Evolutionary conservation across 2,329 filamentous ascomycete species (phyloP).

Genomic region (Berkeleyomyces basicola): DNA sequence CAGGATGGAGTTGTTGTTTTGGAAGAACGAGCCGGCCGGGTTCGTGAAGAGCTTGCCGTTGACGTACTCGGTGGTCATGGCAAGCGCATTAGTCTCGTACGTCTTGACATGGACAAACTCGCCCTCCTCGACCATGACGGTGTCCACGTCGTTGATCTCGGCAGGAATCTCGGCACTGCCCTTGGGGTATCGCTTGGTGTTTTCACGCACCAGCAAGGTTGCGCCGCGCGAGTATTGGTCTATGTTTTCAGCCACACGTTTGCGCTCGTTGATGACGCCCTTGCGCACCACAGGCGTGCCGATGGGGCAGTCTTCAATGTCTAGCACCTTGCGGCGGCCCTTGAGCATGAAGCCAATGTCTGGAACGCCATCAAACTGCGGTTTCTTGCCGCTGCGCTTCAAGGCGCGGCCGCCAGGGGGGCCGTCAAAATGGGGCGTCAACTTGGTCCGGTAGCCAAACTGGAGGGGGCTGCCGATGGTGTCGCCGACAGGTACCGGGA

Average conservation of each 20-base stretch:
- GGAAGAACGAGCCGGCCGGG: slow-evolving; percentile 89
- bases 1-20: slow-evolving; percentile 98
- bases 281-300: slow-evolving; percentile 70
- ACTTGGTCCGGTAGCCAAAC: slow-evolving; percentile 89
- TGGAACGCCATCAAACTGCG: slow-evolving; percentile 45
- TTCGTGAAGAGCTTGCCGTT: slow-evolving; percentile 75
- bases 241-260: slow-evolving; percentile 54
- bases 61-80: slow-evolving; percentile 72
- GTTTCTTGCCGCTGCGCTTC: slow-evolving; percentile 30
- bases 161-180: slow-evolving; percentile 19
- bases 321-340: slow-evolving; percentile 60
- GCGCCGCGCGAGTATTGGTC: slow-evolving; percentile 62
- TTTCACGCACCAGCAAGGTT: slow-evolving; percentile 78
- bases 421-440: slow-evolving; percentile 89
- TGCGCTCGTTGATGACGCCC: slow-evolving; percentile 66
- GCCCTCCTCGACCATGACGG: slow-evolving; percentile 33
- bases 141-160: slow-evolving; percentile 20
- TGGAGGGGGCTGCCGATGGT: slow-evolving; percentile 83
- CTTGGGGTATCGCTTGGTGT: slow-evolving; percentile 50
- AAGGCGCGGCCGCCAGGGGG: slow-evolving; percentile 40
- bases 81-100: slow-evolving; percentile 76
- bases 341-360: slow-evolving; percentile 84
- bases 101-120: slow-evolving; percentile 57
- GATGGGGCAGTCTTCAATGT: slow-evolving; percentile 96
- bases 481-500: slow-evolving; percentile 66